These are phyloP conservation scores for Vaccinium corymbosum DNA, from an alignment of 148 eudicot species.

Conservation along the genomic window DNA sequence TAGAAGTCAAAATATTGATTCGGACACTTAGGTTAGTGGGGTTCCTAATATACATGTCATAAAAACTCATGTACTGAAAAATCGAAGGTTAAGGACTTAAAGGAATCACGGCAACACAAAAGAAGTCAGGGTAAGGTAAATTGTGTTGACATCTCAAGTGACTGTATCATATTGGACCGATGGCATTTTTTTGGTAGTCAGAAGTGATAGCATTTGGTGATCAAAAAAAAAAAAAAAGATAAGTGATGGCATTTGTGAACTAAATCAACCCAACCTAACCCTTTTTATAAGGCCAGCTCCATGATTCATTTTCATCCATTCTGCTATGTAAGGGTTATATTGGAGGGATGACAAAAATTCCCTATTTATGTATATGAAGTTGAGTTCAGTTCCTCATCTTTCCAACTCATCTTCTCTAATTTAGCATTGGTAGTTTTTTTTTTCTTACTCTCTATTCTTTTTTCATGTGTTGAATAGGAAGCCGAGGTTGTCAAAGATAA, in stretches of 20 bases:
- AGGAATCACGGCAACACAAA: background rate
- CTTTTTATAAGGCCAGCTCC: background rate
- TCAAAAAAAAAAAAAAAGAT: too few relatives aligned
- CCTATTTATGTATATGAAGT: background rate
- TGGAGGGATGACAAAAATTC: background rate
- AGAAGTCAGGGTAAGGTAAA: background rate
- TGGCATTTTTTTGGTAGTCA: background rate
- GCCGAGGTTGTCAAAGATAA: conserved; percentile 15
- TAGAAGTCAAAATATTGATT: background rate
- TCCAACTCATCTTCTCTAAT: too few relatives aligned
- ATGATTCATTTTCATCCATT: background rate
- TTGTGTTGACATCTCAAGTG: background rate
- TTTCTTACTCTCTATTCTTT: background rate
- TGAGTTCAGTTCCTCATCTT: conserved; percentile 2
- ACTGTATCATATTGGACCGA: background rate
- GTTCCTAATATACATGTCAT: background rate
- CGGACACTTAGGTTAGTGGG: background rate
- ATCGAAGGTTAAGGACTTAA: background rate
- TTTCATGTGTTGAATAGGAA: conserved; percentile 36
- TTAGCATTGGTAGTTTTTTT: background rate
- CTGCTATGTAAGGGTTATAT: background rate
- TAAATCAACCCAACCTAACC: background rate
- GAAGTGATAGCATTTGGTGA: too few relatives aligned
- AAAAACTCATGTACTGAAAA: background rate
- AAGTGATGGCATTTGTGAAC: background rate